These are phyloP conservation scores for Pontederia paniculata DNA, from an alignment of 176 grass and related monocot species.

Conservation along the genomic window DNA sequence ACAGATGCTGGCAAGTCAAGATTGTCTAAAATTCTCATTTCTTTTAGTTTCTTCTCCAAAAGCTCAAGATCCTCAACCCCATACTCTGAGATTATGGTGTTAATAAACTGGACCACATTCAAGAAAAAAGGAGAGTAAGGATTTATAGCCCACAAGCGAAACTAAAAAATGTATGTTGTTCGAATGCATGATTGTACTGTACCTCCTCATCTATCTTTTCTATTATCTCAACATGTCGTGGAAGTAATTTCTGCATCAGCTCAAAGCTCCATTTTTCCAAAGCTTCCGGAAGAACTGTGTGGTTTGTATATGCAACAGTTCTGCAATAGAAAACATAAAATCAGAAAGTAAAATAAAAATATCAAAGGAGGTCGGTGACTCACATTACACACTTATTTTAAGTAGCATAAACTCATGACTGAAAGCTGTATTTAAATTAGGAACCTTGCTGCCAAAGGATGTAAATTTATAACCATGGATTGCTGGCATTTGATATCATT, in stretches of 20 bases:
- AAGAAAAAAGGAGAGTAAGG: conserved; percentile 19
- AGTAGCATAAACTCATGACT: too few species aligned
- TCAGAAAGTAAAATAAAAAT: conserved; percentile 5
- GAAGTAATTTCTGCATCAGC: conserved; percentile 96
- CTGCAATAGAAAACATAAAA: conserved; percentile 32
- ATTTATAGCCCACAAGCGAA: conserved; percentile 14
- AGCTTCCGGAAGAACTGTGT: conserved; percentile 98
- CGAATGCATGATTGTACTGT: conserved; percentile 3
- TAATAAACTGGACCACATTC: conserved; percentile 52
- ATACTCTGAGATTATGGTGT: conserved; percentile 59
- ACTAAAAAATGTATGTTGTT: conserved; percentile 9
- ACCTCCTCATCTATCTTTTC: conserved; percentile 89
- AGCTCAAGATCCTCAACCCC: conserved; percentile 57
- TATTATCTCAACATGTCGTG: conserved; percentile 98
- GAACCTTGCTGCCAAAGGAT: too few species aligned
- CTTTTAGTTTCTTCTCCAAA: conserved; percentile 70
- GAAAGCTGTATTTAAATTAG: too few species aligned
- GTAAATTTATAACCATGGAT: too few species aligned
- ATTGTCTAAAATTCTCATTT: conserved; percentile 98
- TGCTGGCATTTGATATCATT: too few species aligned
- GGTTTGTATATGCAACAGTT: conserved; percentile 95
- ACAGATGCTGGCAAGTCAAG: conserved; percentile 68
- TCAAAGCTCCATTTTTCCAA: conserved; percentile 97
- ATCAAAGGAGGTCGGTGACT: conserved; percentile 2
- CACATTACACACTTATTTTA: neutral